Evolutionary conservation across 177 flowering plant species (phyloP).

Genomic region (Vitis hybrid): DNA sequence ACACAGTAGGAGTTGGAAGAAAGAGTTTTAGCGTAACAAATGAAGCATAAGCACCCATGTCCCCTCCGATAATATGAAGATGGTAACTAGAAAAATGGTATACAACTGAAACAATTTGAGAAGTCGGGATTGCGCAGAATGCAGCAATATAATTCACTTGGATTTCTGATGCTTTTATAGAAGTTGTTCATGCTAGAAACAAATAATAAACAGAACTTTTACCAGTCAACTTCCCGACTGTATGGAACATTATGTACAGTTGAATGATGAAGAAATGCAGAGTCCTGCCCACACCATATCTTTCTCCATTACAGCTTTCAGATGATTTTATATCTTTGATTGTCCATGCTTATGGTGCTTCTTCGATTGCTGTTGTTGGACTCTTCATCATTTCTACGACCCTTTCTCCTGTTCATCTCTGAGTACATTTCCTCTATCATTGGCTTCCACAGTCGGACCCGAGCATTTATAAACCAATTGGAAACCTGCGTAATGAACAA

Average conservation of each 20-base stretch:
- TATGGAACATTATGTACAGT: constrained; percentile 15
- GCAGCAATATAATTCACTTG: too few species aligned
- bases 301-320: constrained; percentile 10
- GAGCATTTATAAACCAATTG: constrained; percentile 92
- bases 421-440: constrained; percentile 90
- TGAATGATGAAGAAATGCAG: background rate
- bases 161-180: too few species aligned
- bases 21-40: too few species aligned
- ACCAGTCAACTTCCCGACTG: too few species aligned
- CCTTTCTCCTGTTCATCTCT: constrained; percentile 62
- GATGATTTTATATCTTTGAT: constrained; percentile 24
- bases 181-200: too few species aligned
- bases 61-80: too few species aligned
- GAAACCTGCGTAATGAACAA: constrained; percentile 53
- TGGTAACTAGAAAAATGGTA: too few species aligned
- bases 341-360: constrained; percentile 21
- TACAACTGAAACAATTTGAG: too few species aligned
- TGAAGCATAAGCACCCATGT: too few species aligned
- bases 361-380: constrained; percentile 16
- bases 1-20: too few species aligned
- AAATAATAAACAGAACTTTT: too few species aligned
- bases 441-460: constrained; percentile 92
- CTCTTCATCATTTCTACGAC: constrained; percentile 29
- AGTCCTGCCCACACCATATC: background rate
- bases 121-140: too few species aligned